Evolutionary conservation across 2,329 filamentous ascomycete genomes (phyloP).

Genomic region (Anthostomella pinea): DNA sequence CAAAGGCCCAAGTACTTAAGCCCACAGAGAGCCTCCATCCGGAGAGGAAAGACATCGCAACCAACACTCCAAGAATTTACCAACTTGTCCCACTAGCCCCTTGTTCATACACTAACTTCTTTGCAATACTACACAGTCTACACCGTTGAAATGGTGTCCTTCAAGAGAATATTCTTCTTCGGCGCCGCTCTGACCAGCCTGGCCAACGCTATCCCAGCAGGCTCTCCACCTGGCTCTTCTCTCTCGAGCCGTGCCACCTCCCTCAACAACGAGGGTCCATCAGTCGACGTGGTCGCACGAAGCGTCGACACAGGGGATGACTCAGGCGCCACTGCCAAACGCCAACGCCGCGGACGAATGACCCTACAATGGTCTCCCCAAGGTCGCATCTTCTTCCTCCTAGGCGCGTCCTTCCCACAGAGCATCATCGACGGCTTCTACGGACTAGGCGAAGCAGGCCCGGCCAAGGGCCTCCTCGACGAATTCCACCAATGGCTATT

Average conservation of each 20-base stretch:
- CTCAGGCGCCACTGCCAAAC: no score
- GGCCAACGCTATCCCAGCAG: neutral
- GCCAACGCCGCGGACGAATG: slow-evolving; percentile 1
- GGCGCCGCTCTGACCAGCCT: neutral
- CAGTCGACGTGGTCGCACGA: neutral
- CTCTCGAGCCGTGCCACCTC: neutral
- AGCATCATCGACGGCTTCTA: neutral
- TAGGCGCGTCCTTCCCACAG: slow-evolving; percentile 1
- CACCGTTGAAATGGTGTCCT: neutral
- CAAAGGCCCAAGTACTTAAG: no score
- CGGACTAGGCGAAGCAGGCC: neutral
- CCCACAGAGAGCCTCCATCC: no score
- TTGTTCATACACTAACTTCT: no score
- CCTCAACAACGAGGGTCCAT: neutral
- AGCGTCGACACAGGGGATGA: no score
- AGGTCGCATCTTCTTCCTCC: slow-evolving; percentile 2
- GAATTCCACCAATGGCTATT: neutral
- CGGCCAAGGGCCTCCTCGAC: neutral
- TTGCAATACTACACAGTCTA: no score
- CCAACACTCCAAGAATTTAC: no score
- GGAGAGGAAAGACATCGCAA: no score
- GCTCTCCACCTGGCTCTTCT: neutral
- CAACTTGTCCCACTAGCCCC: no score
- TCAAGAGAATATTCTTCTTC: neutral
- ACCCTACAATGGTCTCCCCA: slow-evolving; percentile 4